phyloP scores from a whole-genome alignment of 139 green algal species.

The Yamagishiella unicocca region DNA sequence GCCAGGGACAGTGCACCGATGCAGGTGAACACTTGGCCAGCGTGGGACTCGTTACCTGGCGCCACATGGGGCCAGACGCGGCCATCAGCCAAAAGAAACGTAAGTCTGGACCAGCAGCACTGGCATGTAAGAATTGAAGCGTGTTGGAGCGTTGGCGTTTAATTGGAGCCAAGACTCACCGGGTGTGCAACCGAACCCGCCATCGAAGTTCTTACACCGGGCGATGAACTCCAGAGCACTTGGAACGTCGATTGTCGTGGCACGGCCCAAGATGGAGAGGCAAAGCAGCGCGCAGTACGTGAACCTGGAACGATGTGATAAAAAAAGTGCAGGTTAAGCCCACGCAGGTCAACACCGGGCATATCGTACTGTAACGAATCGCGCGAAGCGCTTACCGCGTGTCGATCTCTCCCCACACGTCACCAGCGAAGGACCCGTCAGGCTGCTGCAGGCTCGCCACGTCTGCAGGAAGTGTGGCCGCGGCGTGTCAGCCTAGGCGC shows the following conservation, averaged over 20 bases:
- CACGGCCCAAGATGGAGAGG: constrained; percentile 73
- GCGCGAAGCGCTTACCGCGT: no score
- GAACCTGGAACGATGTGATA: constrained; percentile 85
- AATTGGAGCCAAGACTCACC: constrained; percentile 56
- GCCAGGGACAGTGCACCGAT: constrained; percentile 91
- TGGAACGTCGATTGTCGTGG: constrained; percentile 76
- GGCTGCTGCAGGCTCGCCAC: constrained; percentile 84
- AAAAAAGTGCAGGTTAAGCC: no score
- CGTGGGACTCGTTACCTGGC: constrained; percentile 83
- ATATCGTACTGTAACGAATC: no score
- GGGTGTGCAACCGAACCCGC: constrained; percentile 92
- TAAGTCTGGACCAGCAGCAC: no score
- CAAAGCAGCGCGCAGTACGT: constrained; percentile 92
- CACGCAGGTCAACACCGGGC: no score
- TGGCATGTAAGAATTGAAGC: no score
- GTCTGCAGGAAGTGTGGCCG: constrained; percentile 71
- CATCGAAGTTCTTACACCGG: constrained; percentile 97
- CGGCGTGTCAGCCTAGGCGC: no score
- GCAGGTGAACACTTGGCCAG: constrained; percentile 93
- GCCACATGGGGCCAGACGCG: no score
- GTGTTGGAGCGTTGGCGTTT: no score
- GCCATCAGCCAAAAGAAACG: no score
- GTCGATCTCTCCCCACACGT: constrained; percentile 98
- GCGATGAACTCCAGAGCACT: constrained; percentile 84
- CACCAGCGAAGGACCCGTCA: constrained; percentile 95